Conservation (phyloP, 2,329 filamentous ascomycete species). For the Hypoxylon sp. region DNA sequence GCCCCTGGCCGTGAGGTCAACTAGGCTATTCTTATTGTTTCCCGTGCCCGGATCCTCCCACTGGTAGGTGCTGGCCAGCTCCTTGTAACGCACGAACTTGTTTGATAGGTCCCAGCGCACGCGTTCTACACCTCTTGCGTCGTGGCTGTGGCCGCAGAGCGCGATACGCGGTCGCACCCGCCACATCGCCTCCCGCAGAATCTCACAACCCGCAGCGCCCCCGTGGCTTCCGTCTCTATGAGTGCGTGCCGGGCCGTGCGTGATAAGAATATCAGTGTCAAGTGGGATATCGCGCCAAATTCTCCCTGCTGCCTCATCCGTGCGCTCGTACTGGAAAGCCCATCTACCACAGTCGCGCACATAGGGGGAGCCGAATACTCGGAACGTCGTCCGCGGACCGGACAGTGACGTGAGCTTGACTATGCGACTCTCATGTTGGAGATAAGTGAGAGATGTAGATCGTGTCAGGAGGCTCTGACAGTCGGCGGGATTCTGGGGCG, state of each 20-base stretch:
- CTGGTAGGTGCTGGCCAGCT: slow-evolving; percentile 48
- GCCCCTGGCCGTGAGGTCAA: slow-evolving; percentile 64
- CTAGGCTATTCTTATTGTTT: slow-evolving; percentile 66
- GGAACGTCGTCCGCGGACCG: slow-evolving; percentile 68
- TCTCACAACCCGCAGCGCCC: slow-evolving; percentile 64
- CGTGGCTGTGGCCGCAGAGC: slow-evolving; percentile 77
- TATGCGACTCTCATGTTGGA: slow-evolving; percentile 63
- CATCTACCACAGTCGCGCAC: slow-evolving; percentile 64
- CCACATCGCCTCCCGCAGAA: slow-evolving; percentile 64
- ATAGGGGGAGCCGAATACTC: slow-evolving; percentile 75
- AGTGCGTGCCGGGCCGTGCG: slow-evolving; percentile 71
- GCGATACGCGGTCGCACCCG: slow-evolving; percentile 68
- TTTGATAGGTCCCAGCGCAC: slow-evolving; percentile 65
- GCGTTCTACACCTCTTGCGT: slow-evolving; percentile 68
- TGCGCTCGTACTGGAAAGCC: slow-evolving; percentile 70
- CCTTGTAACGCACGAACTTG: slow-evolving; percentile 53
- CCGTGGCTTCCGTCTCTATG: slow-evolving; percentile 63
- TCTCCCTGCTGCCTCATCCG: slow-evolving; percentile 19
- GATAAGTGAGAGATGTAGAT: slow-evolving; percentile 63
- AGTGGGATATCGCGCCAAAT: slow-evolving; percentile 70
- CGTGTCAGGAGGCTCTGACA: slow-evolving; percentile 64
- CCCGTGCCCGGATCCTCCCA: slow-evolving; percentile 68
- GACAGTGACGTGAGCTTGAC: slow-evolving; percentile 61
- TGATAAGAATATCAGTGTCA: slow-evolving; percentile 71
- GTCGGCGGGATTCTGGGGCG: slow-evolving; percentile 58